Evolutionary conservation across 148 eudicot species (phyloP).

Genomic region (Chenopodium suecicum): DNA sequence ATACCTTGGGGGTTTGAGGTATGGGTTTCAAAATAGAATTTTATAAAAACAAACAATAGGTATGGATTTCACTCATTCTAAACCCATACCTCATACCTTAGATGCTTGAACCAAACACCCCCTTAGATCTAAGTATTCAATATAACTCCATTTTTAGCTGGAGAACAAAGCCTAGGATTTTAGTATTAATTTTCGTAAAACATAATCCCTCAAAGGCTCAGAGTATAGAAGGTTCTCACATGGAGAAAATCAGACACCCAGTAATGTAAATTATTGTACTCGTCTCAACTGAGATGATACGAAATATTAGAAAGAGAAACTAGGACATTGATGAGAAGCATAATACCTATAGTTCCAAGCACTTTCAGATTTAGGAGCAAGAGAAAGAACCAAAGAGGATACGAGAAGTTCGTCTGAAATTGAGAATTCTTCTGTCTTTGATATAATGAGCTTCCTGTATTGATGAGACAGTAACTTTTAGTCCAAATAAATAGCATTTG

Average conservation of each 20-base stretch:
- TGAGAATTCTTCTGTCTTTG: conserved; percentile 37
- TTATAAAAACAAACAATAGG: no score
- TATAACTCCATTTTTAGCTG: neutral
- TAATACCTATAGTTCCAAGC: conserved; percentile 89
- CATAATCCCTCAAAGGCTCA: neutral
- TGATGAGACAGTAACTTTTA: conserved; percentile 9
- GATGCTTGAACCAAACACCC: no score
- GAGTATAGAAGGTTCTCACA: neutral
- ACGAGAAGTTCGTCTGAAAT: conserved; percentile 55
- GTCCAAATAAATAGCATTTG: neutral
- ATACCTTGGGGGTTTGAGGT: no score
- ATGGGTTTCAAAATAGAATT: no score
- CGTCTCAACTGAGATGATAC: neutral
- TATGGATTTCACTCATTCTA: no score
- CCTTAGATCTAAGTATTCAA: neutral
- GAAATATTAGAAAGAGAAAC: neutral
- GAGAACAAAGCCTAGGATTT: neutral
- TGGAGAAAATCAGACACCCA: neutral
- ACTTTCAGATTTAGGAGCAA: conserved; percentile 84
- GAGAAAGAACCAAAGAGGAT: conserved; percentile 69
- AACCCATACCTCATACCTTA: no score
- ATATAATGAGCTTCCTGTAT: conserved; percentile 68
- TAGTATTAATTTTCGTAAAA: neutral
- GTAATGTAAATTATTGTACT: neutral
- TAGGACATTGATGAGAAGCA: neutral